Percentiles rank a stretch among this genome's conserved stretches.
These are phyloP conservation scores for Termitomyces sp. DNA, from an alignment of 768 basidiomycete species.

Conservation along the genomic window DNA sequence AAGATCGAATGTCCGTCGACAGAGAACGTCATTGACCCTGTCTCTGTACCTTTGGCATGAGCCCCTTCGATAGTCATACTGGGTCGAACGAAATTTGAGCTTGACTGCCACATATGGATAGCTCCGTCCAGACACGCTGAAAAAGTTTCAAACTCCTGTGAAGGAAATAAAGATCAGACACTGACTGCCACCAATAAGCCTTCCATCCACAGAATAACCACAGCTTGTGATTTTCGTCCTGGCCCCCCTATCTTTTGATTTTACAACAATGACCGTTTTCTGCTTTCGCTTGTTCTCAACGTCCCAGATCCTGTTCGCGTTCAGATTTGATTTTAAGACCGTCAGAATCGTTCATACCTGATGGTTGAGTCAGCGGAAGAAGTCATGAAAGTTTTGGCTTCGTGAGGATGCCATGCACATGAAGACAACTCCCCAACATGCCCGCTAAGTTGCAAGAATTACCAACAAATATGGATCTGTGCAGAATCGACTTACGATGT, in stretches of 20 bases:
- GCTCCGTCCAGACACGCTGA: conserved; percentile 91
- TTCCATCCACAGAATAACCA: conserved; percentile 87
- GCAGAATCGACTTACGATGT: conserved; percentile 65
- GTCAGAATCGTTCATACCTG: conserved; percentile 41
- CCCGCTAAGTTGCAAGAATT: conserved; percentile 46
- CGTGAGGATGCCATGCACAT: conserved; percentile 93
- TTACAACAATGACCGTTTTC: conserved; percentile 93
- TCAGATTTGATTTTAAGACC: not conserved
- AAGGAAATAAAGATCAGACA: conserved; percentile 6
- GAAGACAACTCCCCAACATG: conserved; percentile 89
- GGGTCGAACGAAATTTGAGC: conserved; percentile 89
- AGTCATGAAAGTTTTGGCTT: conserved; percentile 81
- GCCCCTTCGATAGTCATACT: conserved; percentile 83
- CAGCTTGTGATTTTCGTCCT: conserved; percentile 88
- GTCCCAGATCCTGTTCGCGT: conserved; percentile 78
- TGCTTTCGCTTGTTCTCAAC: conserved; percentile 89
- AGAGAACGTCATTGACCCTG: conserved; percentile 83
- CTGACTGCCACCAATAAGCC: conserved; percentile 80
- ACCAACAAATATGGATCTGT: not conserved
- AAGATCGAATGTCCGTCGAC: conserved; percentile 82
- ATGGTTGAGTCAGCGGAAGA: conserved; percentile 95
- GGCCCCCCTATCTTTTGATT: conserved; percentile 91
- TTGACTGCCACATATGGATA: conserved; percentile 89
- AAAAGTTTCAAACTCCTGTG: not conserved
- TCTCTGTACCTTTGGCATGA: conserved; percentile 81